Evolutionary conservation across 2,329 filamentous ascomycete genomes (phyloP).

Genomic region (Aspergillus carbonarius): DNA sequence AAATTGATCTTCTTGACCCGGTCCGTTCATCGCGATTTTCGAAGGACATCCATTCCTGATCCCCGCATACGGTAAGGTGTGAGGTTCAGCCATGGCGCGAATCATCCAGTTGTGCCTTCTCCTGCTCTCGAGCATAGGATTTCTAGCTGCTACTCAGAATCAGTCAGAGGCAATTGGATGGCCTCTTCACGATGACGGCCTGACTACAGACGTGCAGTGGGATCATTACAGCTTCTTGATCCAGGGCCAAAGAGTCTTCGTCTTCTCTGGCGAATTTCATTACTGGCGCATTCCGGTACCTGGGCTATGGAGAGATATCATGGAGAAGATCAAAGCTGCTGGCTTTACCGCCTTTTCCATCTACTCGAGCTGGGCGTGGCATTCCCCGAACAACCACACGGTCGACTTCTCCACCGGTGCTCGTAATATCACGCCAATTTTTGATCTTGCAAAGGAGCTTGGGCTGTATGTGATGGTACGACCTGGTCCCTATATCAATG

Average conservation of each 20-base stretch:
- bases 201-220: slow-evolving; percentile 51
- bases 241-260: slow-evolving; percentile 52
- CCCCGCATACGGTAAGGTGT: background rate
- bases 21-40: background rate
- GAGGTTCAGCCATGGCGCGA: slow-evolving; percentile 13
- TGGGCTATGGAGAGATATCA: slow-evolving; percentile 51
- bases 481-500: slow-evolving; percentile 64
- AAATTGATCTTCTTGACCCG: background rate
- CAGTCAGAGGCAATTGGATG: slow-evolving; percentile 31
- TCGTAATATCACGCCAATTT: slow-evolving; percentile 54
- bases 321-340: slow-evolving; percentile 54
- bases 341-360: slow-evolving; percentile 52
- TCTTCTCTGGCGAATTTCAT: slow-evolving; percentile 57
- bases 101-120: slow-evolving; percentile 8
- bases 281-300: slow-evolving; percentile 54
- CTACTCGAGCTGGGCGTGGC: slow-evolving; percentile 52
- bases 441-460: slow-evolving; percentile 54
- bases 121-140: slow-evolving; percentile 12
- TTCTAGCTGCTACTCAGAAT: slow-evolving; percentile 16
- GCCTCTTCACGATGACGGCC: slow-evolving; percentile 51
- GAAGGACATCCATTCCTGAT: background rate
- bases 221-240: slow-evolving; percentile 56
- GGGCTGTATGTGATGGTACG: slow-evolving; percentile 58
- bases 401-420: slow-evolving; percentile 55
- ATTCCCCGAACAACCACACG: slow-evolving; percentile 45